phyloP scores from a whole-genome alignment of 2,329 filamentous ascomycete species.

The Triangularia setosa region DNA sequence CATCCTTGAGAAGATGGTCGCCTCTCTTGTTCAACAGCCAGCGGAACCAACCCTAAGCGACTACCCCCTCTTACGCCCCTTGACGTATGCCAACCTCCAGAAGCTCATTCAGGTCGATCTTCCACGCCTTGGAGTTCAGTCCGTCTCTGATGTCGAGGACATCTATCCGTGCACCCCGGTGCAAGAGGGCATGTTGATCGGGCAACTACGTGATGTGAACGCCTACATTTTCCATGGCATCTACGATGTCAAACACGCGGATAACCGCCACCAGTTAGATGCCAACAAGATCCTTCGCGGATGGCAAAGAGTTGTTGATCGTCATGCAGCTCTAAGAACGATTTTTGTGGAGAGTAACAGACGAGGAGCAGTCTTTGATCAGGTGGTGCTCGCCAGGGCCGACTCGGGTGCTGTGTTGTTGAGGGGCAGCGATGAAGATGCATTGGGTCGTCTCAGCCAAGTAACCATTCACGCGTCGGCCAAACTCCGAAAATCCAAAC shows the following conservation, averaged over 20 bases:
- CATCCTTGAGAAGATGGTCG: constrained; percentile 18
- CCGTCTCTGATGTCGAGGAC: constrained; percentile 19
- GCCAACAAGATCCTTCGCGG: constrained; percentile 11
- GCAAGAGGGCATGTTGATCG: constrained; percentile 27
- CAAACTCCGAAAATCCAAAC: neutral
- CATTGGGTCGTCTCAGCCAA: constrained; percentile 9
- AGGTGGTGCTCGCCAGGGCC: constrained; percentile 19
- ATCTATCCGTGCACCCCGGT: constrained; percentile 27
- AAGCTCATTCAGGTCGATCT: constrained; percentile 16
- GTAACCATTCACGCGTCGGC: constrained; percentile 1
- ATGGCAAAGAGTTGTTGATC: constrained; percentile 23
- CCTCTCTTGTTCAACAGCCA: constrained; percentile 9
- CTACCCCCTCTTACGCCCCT: constrained; percentile 21
- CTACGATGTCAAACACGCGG: constrained; percentile 13
- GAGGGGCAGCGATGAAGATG: constrained; percentile 12
- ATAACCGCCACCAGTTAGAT: neutral
- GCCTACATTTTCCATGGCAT: constrained; percentile 25
- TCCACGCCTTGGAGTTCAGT: constrained; percentile 18
- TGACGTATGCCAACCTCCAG: constrained; percentile 22
- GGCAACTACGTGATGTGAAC: constrained; percentile 22
- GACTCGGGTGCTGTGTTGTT: constrained; percentile 16
- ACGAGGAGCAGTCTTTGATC: constrained; percentile 23
- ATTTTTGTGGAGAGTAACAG: constrained; percentile 25
- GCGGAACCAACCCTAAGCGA: constrained; percentile 26
- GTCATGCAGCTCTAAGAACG: constrained; percentile 24